Conservation (phyloP, 192 early-diverging fungal species). For the Pecoramyces ruminantium region DNA sequence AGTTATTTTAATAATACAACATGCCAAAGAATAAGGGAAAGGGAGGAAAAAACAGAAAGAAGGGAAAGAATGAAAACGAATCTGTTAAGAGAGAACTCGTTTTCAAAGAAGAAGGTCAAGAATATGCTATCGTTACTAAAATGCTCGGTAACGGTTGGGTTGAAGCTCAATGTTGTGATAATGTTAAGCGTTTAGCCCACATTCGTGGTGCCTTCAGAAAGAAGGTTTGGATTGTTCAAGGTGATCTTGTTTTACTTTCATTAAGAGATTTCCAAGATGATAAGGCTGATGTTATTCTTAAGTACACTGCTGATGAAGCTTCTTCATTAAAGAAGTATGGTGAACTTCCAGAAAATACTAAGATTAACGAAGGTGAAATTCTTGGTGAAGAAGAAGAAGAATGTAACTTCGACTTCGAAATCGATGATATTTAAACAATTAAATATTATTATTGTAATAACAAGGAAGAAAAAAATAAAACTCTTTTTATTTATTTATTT, state of each 20-base stretch:
- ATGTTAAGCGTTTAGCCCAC: constrained; percentile 74
- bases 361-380: constrained; percentile 6
- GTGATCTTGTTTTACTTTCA: constrained; percentile 77
- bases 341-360: constrained; percentile 76
- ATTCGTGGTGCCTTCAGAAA: constrained; percentile 97
- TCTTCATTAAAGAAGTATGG: constrained; percentile 79
- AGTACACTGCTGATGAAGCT: constrained; percentile 93
- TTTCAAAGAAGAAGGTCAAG: constrained; percentile 96
- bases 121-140: constrained; percentile 85
- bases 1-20: background rate
- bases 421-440: constrained; percentile 4
- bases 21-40: constrained; percentile 98
- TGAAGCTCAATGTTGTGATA: constrained; percentile 77
- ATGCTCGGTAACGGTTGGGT: constrained; percentile 94
- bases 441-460: background rate
- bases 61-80: constrained; percentile 93
- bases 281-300: constrained; percentile 88
- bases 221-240: constrained; percentile 79
- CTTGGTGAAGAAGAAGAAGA: constrained; percentile 3
- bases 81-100: constrained; percentile 89
- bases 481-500: no score
- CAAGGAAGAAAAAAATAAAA: background rate
- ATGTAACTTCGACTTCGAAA: constrained; percentile 3
- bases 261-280: constrained; percentile 84
- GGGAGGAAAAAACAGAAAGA: constrained; percentile 48